Percentiles rank a stretch among this genome's conserved stretches.
These are phyloP conservation scores for Cyclocybe cylindracea DNA, from an alignment of 768 basidiomycete species.

Conservation along the genomic window DNA sequence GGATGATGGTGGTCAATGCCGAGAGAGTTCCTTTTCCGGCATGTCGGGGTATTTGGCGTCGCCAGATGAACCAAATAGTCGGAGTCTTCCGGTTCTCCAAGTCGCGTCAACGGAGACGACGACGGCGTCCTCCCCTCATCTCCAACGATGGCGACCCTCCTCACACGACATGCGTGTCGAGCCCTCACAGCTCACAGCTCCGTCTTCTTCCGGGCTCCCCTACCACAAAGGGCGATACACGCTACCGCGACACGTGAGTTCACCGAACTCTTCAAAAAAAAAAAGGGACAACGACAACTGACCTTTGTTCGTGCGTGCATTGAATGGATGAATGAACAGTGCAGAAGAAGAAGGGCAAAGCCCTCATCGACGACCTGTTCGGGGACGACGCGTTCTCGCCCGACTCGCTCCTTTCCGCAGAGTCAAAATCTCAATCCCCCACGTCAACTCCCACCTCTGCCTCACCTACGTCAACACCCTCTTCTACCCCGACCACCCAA, in stretches of 20 bases:
- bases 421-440: neutral
- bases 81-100: no score
- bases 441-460: conserved; percentile 5
- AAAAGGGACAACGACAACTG: no score
- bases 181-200: neutral
- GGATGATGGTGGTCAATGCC: no score
- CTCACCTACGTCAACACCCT: conserved; percentile 6
- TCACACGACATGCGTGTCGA: conserved; percentile 11
- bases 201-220: no score
- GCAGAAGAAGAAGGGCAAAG: conserved; percentile 32
- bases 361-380: conserved; percentile 30
- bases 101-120: no score
- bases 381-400: conserved; percentile 21
- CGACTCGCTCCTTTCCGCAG: conserved; percentile 19
- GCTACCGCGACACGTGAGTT: conserved; percentile 22
- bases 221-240: conserved; percentile 21
- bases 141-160: conserved; percentile 7
- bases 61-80: no score
- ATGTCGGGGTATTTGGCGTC: no score
- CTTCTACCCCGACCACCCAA: no score
- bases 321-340: conserved; percentile 14
- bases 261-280: conserved; percentile 7
- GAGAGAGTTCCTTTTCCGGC: no score
- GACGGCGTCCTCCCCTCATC: no score
- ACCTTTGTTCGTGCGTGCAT: no score